Conservation (phyloP, 176 grass and related monocot genomes). For the Zea luxurians region DNA sequence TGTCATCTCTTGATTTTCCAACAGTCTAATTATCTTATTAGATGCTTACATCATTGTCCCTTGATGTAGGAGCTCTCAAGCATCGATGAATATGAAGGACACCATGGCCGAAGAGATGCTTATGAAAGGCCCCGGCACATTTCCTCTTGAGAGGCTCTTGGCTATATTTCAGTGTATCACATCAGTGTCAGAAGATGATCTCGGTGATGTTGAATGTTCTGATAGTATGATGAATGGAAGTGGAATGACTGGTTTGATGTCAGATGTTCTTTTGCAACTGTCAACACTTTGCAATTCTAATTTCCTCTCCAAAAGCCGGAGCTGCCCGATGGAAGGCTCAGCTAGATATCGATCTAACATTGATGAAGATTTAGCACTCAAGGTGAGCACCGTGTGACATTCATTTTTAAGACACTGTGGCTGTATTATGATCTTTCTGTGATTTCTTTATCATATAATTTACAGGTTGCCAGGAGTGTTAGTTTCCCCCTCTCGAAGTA, state of each 20-base stretch:
- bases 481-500: constrained; percentile 90
- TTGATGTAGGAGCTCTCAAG: constrained; percentile 64
- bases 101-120: constrained; percentile 70
- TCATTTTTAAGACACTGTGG: not conserved
- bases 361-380: constrained; percentile 94
- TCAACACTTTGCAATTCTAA: constrained; percentile 97
- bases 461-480: constrained; percentile 90
- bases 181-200: constrained; percentile 61
- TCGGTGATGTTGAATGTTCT: constrained; percentile 52
- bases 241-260: constrained; percentile 63
- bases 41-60: constrained; percentile 29
- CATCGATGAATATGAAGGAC: constrained; percentile 62
- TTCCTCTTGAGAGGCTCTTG: constrained; percentile 91
- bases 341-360: constrained; percentile 79
- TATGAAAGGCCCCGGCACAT: constrained; percentile 87
- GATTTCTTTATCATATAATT: constrained; percentile 39
- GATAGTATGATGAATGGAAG: constrained; percentile 29
- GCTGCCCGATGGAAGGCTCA: constrained; percentile 82
- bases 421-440: constrained; percentile 27
- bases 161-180: constrained; percentile 98
- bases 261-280: constrained; percentile 81
- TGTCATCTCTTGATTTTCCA: not conserved
- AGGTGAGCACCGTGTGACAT: constrained; percentile 51
- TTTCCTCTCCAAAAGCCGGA: constrained; percentile 80
- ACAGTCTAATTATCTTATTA: not conserved